A percentile compares a stretch with the other conserved stretches of the same genome.
Conservation (phyloP, 495 filamentous ascomycete genomes). For the Penicillium tannophilum region DNA sequence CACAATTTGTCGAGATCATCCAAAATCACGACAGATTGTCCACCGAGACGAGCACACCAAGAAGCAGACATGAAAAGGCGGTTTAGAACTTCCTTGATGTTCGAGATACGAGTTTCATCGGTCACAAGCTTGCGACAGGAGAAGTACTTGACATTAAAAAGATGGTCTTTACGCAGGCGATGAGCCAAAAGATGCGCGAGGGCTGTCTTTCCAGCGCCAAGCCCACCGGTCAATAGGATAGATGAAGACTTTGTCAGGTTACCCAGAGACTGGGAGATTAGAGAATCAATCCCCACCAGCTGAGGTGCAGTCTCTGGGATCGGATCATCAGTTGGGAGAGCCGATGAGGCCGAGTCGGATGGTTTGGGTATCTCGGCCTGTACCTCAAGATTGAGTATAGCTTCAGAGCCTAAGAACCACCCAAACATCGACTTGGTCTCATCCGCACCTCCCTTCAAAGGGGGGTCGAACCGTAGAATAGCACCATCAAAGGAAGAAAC, state of each 20-base stretch:
- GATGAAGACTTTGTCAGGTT: constrained; percentile 85
- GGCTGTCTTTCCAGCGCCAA: constrained; percentile 86
- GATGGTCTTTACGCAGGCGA: constrained; percentile 61
- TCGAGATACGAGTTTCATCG: constrained; percentile 83
- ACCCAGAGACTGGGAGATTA: constrained; percentile 67
- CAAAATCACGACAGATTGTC: constrained; percentile 78
- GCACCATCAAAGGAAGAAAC: constrained; percentile 61
- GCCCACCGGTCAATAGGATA: constrained; percentile 81
- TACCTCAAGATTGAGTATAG: constrained; percentile 69
- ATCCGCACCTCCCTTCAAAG: constrained; percentile 44
- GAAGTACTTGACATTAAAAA: constrained; percentile 80
- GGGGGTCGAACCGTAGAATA: constrained; percentile 74
- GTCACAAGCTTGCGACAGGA: constrained; percentile 81
- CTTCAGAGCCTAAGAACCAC: constrained; percentile 80
- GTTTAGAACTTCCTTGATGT: constrained; percentile 84
- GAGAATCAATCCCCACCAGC: constrained; percentile 83
- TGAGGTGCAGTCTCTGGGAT: constrained; percentile 54
- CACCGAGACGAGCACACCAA: constrained; percentile 85
- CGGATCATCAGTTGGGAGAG: constrained; percentile 51
- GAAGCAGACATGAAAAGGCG: constrained; percentile 83
- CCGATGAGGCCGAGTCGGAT: constrained; percentile 47
- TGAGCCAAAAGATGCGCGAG: constrained; percentile 68
- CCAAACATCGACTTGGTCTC: constrained; percentile 53
- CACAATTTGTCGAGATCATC: constrained; percentile 94
- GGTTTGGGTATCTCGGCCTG: constrained; percentile 69